phyloP scores from a whole-genome alignment of 768 basidiomycete genomes.

The Rhizopogon salebrosus region DNA sequence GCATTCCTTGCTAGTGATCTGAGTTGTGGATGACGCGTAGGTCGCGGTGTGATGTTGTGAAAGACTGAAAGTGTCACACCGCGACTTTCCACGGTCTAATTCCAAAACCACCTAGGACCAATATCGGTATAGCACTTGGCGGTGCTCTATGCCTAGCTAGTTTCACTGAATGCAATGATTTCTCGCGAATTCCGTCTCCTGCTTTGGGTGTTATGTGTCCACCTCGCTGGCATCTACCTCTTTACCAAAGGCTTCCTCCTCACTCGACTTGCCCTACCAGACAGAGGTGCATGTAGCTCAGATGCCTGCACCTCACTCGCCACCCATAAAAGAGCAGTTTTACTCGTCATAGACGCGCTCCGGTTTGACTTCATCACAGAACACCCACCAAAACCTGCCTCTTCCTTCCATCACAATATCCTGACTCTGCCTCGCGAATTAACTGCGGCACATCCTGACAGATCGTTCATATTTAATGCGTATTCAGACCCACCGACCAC shows the following conservation, averaged over 20 bases:
- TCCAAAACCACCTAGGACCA: too few relatives aligned
- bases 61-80: too few relatives aligned
- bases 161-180: conserved; percentile 11
- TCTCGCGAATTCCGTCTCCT: conserved; percentile 27
- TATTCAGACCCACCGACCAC: conserved; percentile 94
- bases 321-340: conserved; percentile 74
- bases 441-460: conserved; percentile 52
- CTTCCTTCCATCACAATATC: conserved; percentile 75
- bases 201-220: conserved; percentile 59
- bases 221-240: conserved; percentile 77
- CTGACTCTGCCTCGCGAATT: conserved; percentile 76
- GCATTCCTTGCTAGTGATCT: conserved; percentile 39
- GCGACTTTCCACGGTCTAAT: too few relatives aligned
- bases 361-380: conserved; percentile 91
- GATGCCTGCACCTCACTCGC: conserved; percentile 33
- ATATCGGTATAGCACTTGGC: too few relatives aligned
- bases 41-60: too few relatives aligned
- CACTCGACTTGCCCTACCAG: conserved; percentile 44
- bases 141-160: neutral
- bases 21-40: neutral
- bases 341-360: conserved; percentile 88
- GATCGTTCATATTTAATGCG: conserved; percentile 84
- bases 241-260: conserved; percentile 93
- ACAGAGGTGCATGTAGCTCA: conserved; percentile 49
- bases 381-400: conserved; percentile 48